phyloP scores from a whole-genome alignment of 768 basidiomycete genomes.

The Kwoniella sp. region DNA sequence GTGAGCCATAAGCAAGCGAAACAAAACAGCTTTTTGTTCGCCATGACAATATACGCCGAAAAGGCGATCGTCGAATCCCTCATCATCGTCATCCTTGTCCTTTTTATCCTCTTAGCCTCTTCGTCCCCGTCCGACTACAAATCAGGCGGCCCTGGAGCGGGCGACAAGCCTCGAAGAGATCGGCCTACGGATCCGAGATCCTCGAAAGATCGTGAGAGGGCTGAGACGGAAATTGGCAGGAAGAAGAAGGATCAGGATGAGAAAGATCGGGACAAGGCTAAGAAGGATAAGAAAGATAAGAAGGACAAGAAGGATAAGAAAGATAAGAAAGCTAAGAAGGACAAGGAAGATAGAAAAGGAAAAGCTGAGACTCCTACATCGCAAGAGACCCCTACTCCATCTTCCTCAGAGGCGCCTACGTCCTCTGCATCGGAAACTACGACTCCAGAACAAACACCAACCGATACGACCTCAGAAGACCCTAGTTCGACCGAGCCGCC shows the following conservation, averaged over 20 bases:
- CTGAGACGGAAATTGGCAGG: neutral
- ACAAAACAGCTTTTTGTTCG: neutral
- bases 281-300: neutral
- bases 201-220: neutral
- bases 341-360: neutral
- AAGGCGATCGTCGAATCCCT: constrained; percentile 20
- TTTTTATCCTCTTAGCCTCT: constrained; percentile 10
- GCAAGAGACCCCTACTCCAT: neutral
- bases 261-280: neutral
- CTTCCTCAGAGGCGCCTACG: neutral
- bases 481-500: constrained; percentile 6
- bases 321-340: neutral
- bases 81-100: constrained; percentile 19
- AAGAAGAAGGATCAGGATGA: neutral
- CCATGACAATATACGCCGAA: constrained; percentile 18
- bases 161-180: neutral
- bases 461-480: neutral
- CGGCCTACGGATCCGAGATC: neutral
- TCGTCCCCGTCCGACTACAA: neutral
- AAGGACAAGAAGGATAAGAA: neutral
- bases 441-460: constrained; percentile 1
- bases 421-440: neutral
- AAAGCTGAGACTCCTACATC: neutral
- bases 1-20: too few species aligned
- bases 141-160: neutral